These are phyloP conservation scores for Penicillium nordicum DNA, from an alignment of 2,329 filamentous ascomycete genomes.

Conservation along the genomic window DNA sequence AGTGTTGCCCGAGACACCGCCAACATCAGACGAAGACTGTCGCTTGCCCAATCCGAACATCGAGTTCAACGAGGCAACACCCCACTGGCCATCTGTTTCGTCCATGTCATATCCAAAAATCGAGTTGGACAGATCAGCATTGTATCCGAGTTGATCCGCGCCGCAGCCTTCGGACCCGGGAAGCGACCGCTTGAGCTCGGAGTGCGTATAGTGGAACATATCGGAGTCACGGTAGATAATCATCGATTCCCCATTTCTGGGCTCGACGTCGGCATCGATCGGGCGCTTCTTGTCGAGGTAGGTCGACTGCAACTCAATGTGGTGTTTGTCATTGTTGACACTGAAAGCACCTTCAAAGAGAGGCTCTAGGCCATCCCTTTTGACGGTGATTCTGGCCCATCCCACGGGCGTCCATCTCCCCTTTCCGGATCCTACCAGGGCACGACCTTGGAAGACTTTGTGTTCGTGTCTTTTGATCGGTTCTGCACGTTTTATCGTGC, in stretches of 20 bases:
- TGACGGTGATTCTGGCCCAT: constrained; percentile 79
- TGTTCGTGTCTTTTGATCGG: constrained; percentile 69
- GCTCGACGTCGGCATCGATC: constrained; percentile 64
- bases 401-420: constrained; percentile 75
- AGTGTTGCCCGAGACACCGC: constrained; percentile 67
- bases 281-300: constrained; percentile 70
- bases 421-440: constrained; percentile 64
- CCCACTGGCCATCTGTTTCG: constrained; percentile 54
- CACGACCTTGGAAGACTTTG: constrained; percentile 77
- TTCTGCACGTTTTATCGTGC: constrained; percentile 64
- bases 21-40: constrained; percentile 63
- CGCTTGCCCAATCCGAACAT: constrained; percentile 65
- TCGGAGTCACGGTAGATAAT: constrained; percentile 91
- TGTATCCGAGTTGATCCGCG: constrained; percentile 76
- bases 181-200: constrained; percentile 63
- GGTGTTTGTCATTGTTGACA: constrained; percentile 76
- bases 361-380: constrained; percentile 70
- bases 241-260: constrained; percentile 69
- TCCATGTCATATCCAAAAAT: constrained; percentile 55
- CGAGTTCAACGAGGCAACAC: constrained; percentile 58
- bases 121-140: constrained; percentile 68
- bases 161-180: constrained; percentile 56
- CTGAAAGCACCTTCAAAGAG: constrained; percentile 89
- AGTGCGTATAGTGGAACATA: constrained; percentile 52
- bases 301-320: constrained; percentile 71